A percentile compares a stretch with the other conserved stretches of the same genome.
Conservation (phyloP, 1,284 basidiomycete genomes). For the Sphaerobolus stellatus region DNA sequence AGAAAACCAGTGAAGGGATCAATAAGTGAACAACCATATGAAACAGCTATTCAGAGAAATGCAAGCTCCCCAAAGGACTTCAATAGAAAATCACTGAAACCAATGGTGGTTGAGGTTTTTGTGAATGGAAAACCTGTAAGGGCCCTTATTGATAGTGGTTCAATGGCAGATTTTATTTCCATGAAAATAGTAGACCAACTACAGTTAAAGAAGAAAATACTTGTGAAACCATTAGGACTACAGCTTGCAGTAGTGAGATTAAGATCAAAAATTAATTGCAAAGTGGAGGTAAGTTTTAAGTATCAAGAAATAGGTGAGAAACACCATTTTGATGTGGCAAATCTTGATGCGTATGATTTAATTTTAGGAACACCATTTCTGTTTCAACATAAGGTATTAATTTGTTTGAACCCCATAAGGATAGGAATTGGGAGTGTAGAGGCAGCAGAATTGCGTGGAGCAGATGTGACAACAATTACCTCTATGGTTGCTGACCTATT, state of each 20-base stretch:
- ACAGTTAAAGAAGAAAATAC: neutral
- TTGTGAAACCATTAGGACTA: conserved; percentile 7
- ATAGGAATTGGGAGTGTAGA: conserved; percentile 19
- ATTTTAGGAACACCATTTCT: conserved; percentile 33
- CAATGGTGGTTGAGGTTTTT: neutral
- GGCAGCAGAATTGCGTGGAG: conserved; percentile 20
- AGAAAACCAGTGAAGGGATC: neutral
- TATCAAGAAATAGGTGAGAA: conserved; percentile 9
- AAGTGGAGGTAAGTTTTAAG: neutral
- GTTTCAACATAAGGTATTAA: conserved; percentile 18
- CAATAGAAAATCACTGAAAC: neutral
- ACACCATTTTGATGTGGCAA: conserved; percentile 29
- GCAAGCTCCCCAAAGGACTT: neutral
- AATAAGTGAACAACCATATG: neutral
- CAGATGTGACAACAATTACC: conserved; percentile 19
- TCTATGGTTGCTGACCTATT: conserved; percentile 16
- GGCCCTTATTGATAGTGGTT: neutral
- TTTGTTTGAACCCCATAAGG: conserved; percentile 25
- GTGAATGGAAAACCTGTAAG: neutral
- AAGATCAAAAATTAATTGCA: conserved; percentile 4
- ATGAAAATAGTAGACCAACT: conserved; percentile 11
- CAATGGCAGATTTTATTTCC: conserved; percentile 8
- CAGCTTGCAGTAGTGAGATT: conserved; percentile 6
- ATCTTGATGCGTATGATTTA: conserved; percentile 32
- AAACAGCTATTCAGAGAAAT: neutral